Evolutionary conservation across 805 yeast genomes (phyloP), one percentile per base, ranked within the genome.

Genomic region (Sugiyamaella floridensis): DNA sequence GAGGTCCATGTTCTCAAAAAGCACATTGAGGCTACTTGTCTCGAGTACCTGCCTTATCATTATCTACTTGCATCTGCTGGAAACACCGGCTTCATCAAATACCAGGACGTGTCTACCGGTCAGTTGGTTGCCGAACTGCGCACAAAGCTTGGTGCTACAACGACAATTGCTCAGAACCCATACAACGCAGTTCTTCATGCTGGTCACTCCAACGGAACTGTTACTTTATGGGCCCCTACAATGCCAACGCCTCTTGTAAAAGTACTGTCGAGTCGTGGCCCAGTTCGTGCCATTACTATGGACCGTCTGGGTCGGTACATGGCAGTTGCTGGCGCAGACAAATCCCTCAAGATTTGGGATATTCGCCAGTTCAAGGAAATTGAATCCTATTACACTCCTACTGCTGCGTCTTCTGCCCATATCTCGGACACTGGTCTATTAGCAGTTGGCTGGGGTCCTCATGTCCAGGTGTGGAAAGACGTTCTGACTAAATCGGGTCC

Each of bases 51-150:
- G 59, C 98, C 98, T 0, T 93, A 90, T 67, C 99, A 93, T 70
- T 90, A 84, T 62, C 72, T 93, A 40, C 75, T 93, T 47, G 89
- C 84, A 1, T 81, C 96, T 0, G 89, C 95, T 0, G 98, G 99
- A 43, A 82, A 86, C 60, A 81, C 95, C 2, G 97, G 97, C 5
- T 86, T 77, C 69, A 75, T 93, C 55, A 88, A 86, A 70, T 93
- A 88, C 69, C 98, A 93, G 64, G 99, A 93, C 69, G 95, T 90
- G 1, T 85, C 97, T 2, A 93, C 98, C 0, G 99, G 99, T 55
- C 79, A 76, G 46, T 71, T 89, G 34, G 93, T 90, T 1, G 76
- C 89, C 44, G 98, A 93, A 67, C 72, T 82, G 29, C 78, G 90
- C 65, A 89, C 97, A 8, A 89, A 86, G 67, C 69, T 87, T 57